phyloP scores from a whole-genome alignment of 306 rosid genomes.

The Trifolium pratense region DNA sequence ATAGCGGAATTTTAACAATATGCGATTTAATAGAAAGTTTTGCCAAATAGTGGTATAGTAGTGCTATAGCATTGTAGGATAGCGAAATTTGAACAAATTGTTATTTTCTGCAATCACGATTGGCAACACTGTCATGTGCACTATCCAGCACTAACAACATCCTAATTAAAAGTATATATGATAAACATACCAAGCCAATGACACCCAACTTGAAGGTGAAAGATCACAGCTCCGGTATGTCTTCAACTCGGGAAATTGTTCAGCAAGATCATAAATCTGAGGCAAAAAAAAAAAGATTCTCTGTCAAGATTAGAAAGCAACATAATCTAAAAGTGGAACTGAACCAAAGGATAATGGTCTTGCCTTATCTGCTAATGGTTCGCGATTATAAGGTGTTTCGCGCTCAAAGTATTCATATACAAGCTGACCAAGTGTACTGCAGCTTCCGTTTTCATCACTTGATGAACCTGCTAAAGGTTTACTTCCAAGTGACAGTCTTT shows the following conservation, averaged over 20 bases:
- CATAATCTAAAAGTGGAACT: neutral
- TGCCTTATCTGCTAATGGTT: conserved; percentile 79
- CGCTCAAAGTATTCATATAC: conserved; percentile 68
- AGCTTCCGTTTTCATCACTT: conserved; percentile 66
- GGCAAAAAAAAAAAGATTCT: conserved; percentile 30
- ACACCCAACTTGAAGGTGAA: conserved; percentile 80
- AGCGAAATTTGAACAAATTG: neutral
- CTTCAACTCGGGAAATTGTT: conserved; percentile 64
- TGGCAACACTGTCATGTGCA: neutral
- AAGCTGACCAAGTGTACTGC: conserved; percentile 56
- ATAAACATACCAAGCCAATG: conserved; percentile 71
- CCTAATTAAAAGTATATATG: neutral
- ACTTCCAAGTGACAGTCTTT: conserved; percentile 47
- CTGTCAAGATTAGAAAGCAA: conserved; percentile 32
- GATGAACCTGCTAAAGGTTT: conserved; percentile 54
- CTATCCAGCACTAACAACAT: neutral
- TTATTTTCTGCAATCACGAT: neutral
- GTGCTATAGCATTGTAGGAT: neutral
- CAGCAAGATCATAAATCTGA: conserved; percentile 67
- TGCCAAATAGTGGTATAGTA: neutral
- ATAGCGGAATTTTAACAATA: neutral
- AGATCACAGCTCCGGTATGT: conserved; percentile 74
- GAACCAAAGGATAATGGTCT: conserved; percentile 44
- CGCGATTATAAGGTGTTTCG: conserved; percentile 73
- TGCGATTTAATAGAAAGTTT: neutral